Evolutionary conservation across 495 filamentous ascomycete genomes (phyloP), one percentile per base, ranked within the genome.

Genomic region (Amphirosellinia nigrospora): DNA sequence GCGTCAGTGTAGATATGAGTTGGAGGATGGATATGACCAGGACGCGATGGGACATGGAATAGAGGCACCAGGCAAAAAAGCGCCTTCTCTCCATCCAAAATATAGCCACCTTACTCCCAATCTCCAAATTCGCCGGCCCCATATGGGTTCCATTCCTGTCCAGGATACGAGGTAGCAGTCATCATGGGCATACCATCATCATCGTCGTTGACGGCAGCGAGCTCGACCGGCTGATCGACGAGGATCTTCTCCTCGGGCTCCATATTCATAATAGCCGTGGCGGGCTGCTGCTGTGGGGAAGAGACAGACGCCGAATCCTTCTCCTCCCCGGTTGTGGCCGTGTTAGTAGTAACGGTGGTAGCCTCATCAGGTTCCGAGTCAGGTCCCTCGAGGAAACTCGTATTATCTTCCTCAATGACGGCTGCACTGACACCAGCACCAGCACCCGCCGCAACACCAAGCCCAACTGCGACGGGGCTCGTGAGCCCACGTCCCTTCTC

Each of bases 61-160:
- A 15, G 28, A 53, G 23, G 48, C 23, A 0, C 15, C 48, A 16
- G 23, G 9, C 3, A 52, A 26, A 53, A 11, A 30, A 53, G 30
- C 11, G 26, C 5, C 26, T 4, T 52, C 11, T 10, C 9, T n/a
- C n/a, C 15, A 28, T 28, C 21, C 1, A 52, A 1, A 52, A 1
- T 1, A 16, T 1, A 30, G 2, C 3, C 23, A 30, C 5, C 26
- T 30, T 32, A 70, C 32, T 78, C 76, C 69, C 70, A 78, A 59
- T 78, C 76, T 0, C 72, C 74, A 63, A 78, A 78, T 56, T 78
- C 76, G 0, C 76, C 76, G 1, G 74, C 74, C 10, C 75, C 83
- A 70, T 85, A 87, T 19, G 92, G 92, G 77, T 88, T 89, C 92
- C 92, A 94, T 79, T 93, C 92, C 82, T 94, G 91, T 1, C 92